A percentile compares a stretch with the other conserved stretches of the same genome.
These are phyloP conservation scores for Chaetomiaceae sp. DNA, from an alignment of 2,329 filamentous ascomycete species.

Conservation along the genomic window DNA sequence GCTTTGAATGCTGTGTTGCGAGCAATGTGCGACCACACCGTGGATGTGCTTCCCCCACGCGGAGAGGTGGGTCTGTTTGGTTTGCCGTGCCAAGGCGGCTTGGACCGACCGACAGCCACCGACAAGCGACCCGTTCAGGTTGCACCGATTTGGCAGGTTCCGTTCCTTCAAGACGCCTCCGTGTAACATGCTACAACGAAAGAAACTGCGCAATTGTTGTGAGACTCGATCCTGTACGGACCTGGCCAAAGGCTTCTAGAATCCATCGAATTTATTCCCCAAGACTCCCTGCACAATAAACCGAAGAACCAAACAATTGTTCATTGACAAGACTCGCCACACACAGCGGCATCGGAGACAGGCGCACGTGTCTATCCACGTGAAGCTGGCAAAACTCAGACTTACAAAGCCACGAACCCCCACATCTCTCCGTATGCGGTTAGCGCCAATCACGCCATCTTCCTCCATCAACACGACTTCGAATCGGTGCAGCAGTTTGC, in stretches of 20 bases:
- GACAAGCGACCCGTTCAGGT: no score
- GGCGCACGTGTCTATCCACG: not conserved
- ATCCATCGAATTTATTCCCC: no score
- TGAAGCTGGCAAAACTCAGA: not conserved
- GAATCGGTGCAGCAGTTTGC: slow-evolving; percentile 1
- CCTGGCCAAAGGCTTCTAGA: no score
- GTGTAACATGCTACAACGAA: no score
- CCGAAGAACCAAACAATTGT: no score
- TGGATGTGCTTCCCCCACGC: not conserved
- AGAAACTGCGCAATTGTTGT: no score
- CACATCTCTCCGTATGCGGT: slow-evolving; percentile 15
- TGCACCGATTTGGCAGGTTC: no score
- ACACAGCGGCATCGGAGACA: slow-evolving; percentile 1
- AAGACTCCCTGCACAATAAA: no score
- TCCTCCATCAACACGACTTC: slow-evolving; percentile 11
- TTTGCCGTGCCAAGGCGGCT: not conserved
- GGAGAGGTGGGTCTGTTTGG: not conserved
- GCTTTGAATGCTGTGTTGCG: not conserved
- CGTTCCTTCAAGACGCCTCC: no score
- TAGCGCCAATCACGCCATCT: slow-evolving; percentile 22
- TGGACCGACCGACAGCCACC: no score
- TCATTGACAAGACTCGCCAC: no score
- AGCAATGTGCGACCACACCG: not conserved
- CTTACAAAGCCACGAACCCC: not conserved
- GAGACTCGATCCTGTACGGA: no score